Percentiles rank a stretch among this genome's conserved stretches.
phyloP scores from a whole-genome alignment of 352 stramenopile species.

The Peronosclerospora sorghi region DNA sequence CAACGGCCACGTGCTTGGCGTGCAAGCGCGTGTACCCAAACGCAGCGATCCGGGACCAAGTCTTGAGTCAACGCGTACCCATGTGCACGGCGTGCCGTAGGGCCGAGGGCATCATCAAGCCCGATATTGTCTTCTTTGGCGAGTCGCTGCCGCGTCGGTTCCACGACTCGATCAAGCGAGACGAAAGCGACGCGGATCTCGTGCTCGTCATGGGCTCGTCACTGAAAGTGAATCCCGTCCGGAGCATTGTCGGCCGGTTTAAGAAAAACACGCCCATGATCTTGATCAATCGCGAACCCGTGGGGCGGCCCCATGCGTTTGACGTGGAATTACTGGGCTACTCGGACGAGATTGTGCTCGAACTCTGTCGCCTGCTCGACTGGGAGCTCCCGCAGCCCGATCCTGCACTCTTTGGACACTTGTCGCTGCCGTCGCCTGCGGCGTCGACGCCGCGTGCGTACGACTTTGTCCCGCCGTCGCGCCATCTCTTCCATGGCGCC shows the following conservation, averaged over 20 bases:
- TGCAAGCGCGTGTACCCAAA: conserved; percentile 78
- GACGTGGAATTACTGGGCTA: conserved; percentile 77
- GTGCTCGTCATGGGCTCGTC: conserved; percentile 99
- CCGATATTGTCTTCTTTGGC: conserved; percentile 97
- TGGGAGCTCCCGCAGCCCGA: conserved; percentile 74
- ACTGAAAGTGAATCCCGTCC: conserved; percentile 94
- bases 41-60: conserved; percentile 78
- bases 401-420: conserved; percentile 51
- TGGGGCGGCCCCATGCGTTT: conserved; percentile 74
- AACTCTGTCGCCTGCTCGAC: conserved; percentile 58
- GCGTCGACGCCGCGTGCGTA: conserved; percentile 30
- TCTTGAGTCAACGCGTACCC: conserved; percentile 65
- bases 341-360: conserved; percentile 77
- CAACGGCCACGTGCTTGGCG: conserved; percentile 85
- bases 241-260: conserved; percentile 78
- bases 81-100: conserved; percentile 64
- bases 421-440: conserved; percentile 29
- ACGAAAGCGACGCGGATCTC: conserved; percentile 86
- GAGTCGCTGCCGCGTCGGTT: conserved; percentile 90
- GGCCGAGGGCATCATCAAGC: conserved; percentile 91
- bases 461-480: conserved; percentile 56
- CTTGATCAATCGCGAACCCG: conserved; percentile 74
- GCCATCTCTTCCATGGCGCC: conserved; percentile 66
- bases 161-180: conserved; percentile 68
- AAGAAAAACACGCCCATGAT: conserved; percentile 76